A percentile compares a stretch with the other conserved stretches of the same genome.
Conservation (phyloP, 768 basidiomycete species). For the Termitomyces eurrhizus region DNA sequence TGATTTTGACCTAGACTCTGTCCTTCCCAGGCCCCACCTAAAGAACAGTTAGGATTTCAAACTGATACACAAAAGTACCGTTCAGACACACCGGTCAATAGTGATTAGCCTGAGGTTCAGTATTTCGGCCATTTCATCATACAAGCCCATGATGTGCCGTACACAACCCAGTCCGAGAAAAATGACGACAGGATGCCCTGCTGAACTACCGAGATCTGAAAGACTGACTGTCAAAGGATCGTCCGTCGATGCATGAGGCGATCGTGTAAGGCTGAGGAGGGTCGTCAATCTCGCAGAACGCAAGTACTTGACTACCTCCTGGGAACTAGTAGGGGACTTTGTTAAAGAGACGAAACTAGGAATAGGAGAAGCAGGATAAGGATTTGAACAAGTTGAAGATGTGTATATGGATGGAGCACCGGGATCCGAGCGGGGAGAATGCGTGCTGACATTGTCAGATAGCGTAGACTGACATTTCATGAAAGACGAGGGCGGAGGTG, state of each 20-base stretch:
- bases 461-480: constrained; percentile 48
- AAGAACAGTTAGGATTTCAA: constrained; percentile 13
- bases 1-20: constrained; percentile 64
- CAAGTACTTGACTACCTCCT: constrained; percentile 81
- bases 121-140: constrained; percentile 93
- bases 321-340: constrained; percentile 49
- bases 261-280: constrained; percentile 70
- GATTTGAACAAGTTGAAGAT: constrained; percentile 43
- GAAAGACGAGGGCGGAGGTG: constrained; percentile 37
- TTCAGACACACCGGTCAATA: constrained; percentile 70
- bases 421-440: constrained; percentile 54
- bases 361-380: constrained; percentile 44
- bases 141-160: constrained; percentile 90
- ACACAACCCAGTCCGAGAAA: constrained; percentile 95
- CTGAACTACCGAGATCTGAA: constrained; percentile 85
- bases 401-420: constrained; percentile 49
- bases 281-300: constrained; percentile 86
- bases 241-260: constrained; percentile 74
- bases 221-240: constrained; percentile 80
- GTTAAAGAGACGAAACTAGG: constrained; percentile 37
- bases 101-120: constrained; percentile 87
- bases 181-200: constrained; percentile 85
- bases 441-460: constrained; percentile 54
- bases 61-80: not conserved
- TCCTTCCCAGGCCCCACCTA: constrained; percentile 92